These are phyloP conservation scores for Cladosporium sp. DNA, from an alignment of 2,329 filamentous ascomycete genomes.

Conservation along the genomic window DNA sequence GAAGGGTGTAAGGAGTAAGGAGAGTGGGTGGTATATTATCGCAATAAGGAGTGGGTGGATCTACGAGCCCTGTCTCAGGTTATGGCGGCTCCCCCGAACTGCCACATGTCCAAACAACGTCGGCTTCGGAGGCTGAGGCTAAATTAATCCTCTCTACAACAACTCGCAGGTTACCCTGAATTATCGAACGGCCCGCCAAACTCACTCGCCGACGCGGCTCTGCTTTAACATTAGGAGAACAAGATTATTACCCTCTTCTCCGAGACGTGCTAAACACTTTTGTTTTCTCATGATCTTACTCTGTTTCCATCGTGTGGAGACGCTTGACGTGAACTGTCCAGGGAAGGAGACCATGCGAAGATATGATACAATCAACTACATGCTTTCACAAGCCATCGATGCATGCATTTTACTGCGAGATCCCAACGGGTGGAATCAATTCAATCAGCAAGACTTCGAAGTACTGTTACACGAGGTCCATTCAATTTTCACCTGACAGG, in stretches of 20 bases:
- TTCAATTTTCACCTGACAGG: too few species aligned
- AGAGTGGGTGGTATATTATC: background rate
- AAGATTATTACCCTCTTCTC: background rate
- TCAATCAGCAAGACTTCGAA: background rate
- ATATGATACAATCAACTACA: background rate
- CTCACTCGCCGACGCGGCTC: background rate
- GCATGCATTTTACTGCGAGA: background rate
- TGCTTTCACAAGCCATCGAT: background rate
- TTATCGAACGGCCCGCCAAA: background rate
- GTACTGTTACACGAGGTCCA: background rate
- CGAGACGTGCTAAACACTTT: background rate
- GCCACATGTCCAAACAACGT: slow-evolving; percentile 19
- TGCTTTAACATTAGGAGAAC: background rate
- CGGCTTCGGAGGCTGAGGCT: slow-evolving; percentile 7
- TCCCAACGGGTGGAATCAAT: background rate
- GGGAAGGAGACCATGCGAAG: background rate
- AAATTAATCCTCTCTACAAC: background rate
- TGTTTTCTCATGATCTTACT: background rate
- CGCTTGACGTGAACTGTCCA: background rate
- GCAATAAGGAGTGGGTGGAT: slow-evolving; percentile 6
- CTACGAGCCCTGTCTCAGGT: slow-evolving; percentile 7
- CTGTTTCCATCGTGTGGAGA: background rate
- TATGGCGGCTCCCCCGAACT: slow-evolving; percentile 3
- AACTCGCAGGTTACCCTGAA: background rate
- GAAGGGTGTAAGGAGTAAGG: slow-evolving; percentile 12